Conservation (phyloP, 1,284 basidiomycete genomes). For the Irpex rosettiformis region DNA sequence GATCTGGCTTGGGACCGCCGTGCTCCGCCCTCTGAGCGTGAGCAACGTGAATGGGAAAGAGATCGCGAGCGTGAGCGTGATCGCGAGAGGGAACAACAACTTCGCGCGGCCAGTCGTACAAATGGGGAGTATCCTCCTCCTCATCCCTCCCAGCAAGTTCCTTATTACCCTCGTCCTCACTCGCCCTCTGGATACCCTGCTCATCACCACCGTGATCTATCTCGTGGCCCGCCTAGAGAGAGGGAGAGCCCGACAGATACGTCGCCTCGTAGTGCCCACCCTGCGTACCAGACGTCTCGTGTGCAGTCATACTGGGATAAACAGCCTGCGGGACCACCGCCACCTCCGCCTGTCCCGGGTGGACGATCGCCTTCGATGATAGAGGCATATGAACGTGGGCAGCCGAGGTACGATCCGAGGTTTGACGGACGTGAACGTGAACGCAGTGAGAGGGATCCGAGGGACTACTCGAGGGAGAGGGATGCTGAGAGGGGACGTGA, state of each 20-base stretch:
- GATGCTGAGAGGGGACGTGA: neutral
- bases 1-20: constrained; percentile 56
- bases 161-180: constrained; percentile 20
- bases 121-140: neutral
- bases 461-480: constrained; percentile 12
- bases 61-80: constrained; percentile 34
- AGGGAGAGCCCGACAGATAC: constrained; percentile 38
- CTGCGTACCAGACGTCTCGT: constrained; percentile 15
- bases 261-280: constrained; percentile 49
- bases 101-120: neutral
- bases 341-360: constrained; percentile 15
- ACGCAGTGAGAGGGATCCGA: constrained; percentile 3
- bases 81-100: constrained; percentile 2
- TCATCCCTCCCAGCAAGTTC: neutral
- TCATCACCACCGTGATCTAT: constrained; percentile 14
- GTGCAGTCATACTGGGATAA: constrained; percentile 21
- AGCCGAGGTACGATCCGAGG: constrained; percentile 33
- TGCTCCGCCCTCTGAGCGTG: constrained; percentile 16
- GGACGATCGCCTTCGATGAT: constrained; percentile 20
- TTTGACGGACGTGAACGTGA: constrained; percentile 25
- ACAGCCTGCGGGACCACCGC: constrained; percentile 2
- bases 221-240: constrained; percentile 24
- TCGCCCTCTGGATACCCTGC: constrained; percentile 23
- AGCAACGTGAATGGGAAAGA: constrained; percentile 41
- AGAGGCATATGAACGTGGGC: constrained; percentile 21